Evolutionary conservation across 495 filamentous ascomycete species (phyloP).

Genomic region (Lichenothelia convexa): DNA sequence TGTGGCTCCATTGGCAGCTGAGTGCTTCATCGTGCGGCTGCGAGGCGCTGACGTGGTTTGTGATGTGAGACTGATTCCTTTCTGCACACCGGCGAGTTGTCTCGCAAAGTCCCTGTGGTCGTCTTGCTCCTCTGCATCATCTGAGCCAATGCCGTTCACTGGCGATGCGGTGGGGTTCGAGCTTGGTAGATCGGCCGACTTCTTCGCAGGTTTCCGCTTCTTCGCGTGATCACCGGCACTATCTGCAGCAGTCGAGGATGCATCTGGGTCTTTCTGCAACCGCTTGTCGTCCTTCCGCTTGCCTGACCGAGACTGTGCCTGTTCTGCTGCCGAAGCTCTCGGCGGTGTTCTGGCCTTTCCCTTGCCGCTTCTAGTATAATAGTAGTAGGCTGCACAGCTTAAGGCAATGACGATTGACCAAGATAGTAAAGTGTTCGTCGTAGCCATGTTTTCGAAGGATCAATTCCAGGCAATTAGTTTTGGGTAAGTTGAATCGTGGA

Average conservation of each 20-base stretch:
- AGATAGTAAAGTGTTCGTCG: too few relatives aligned
- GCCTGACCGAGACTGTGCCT: neutral
- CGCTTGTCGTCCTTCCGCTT: neutral
- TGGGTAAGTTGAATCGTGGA: too few relatives aligned
- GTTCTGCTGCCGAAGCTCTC: neutral
- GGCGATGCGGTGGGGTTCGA: too few relatives aligned
- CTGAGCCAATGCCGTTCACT: too few relatives aligned
- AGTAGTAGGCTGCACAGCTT: neutral
- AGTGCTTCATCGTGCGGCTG: slow-evolving; percentile 12
- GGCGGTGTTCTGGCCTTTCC: neutral
- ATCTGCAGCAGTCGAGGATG: too few relatives aligned
- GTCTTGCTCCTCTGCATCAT: slow-evolving; percentile 3
- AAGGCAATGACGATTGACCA: neutral
- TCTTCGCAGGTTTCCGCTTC: too few relatives aligned
- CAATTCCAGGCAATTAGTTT: too few relatives aligned
- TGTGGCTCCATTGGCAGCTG: slow-evolving; percentile 6
- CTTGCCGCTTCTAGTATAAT: neutral
- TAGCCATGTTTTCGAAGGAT: too few relatives aligned
- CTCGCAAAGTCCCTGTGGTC: slow-evolving; percentile 7
- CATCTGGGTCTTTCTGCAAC: neutral
- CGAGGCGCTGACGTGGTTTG: slow-evolving; percentile 3
- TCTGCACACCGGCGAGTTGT: slow-evolving; percentile 5
- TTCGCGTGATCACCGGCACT: too few relatives aligned
- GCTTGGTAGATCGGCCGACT: too few relatives aligned
- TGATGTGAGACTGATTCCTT: slow-evolving; percentile 6